These are phyloP conservation scores for Agrostemma githago DNA, from an alignment of 148 eudicot species.

Conservation along the genomic window DNA sequence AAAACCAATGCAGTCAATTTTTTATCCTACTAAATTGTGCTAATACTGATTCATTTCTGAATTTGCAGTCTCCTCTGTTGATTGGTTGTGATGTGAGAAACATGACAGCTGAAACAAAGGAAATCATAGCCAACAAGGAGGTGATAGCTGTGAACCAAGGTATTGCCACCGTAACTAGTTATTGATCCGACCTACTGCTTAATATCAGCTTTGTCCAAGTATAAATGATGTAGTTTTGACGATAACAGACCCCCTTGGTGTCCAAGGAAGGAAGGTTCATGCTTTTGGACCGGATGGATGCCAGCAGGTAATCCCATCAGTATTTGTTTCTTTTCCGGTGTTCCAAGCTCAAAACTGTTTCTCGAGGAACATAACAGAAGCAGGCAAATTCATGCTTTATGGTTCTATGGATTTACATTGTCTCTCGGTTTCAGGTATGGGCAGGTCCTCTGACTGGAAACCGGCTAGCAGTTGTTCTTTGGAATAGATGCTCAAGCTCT, in stretches of 20 bases:
- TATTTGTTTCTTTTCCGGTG: background rate
- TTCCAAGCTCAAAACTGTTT: background rate
- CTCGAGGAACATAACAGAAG: background rate
- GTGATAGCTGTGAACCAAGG: conserved; percentile 95
- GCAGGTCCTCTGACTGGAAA: conserved; percentile 77
- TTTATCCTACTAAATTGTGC: background rate
- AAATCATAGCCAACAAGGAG: conserved; percentile 70
- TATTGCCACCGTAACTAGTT: conserved; percentile 22
- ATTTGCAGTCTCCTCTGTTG: conserved; percentile 76
- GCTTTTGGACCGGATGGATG: conserved; percentile 57
- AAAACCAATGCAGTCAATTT: background rate
- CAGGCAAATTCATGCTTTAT: no score
- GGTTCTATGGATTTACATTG: background rate
- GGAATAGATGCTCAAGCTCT: conserved; percentile 79
- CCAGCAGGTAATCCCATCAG: conserved; percentile 48
- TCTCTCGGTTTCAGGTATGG: conserved; percentile 61
- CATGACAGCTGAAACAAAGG: conserved; percentile 79
- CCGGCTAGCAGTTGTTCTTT: conserved; percentile 63
- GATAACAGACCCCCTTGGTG: conserved; percentile 69
- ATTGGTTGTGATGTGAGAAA: conserved; percentile 93
- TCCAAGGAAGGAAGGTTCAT: conserved; percentile 89
- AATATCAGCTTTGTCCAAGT: conserved; percentile 3
- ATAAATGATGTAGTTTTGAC: background rate
- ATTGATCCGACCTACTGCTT: background rate
- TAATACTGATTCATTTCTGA: conserved; percentile 3